phyloP scores from a whole-genome alignment of 2,329 filamentous ascomycete genomes.

The Pleoardoris graminearum region DNA sequence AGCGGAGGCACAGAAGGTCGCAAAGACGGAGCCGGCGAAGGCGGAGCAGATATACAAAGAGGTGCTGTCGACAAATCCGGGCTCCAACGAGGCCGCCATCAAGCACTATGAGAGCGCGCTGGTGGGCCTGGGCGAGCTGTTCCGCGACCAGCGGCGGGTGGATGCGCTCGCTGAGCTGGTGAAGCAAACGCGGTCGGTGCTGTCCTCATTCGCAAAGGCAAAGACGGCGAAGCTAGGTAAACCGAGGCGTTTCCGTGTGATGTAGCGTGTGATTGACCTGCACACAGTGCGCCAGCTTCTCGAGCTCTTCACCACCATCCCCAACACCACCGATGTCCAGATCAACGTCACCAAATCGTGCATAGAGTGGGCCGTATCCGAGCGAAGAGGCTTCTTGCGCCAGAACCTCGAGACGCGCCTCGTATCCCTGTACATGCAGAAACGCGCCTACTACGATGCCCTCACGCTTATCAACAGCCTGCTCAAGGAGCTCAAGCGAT shows the following conservation, averaged over 20 bases:
- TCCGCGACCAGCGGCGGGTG: constrained; percentile 81
- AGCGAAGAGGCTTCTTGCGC: constrained; percentile 92
- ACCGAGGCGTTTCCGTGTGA: constrained; percentile 29
- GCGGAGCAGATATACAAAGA: constrained; percentile 88
- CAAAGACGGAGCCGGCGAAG: constrained; percentile 78
- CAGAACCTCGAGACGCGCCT: constrained; percentile 97
- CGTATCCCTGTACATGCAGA: constrained; percentile 92
- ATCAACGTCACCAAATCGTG: constrained; percentile 96
- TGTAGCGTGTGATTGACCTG: constrained; percentile 10
- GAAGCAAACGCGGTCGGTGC: constrained; percentile 83
- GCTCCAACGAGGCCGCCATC: constrained; percentile 80
- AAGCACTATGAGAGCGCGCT: constrained; percentile 90
- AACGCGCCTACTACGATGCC: constrained; percentile 96
- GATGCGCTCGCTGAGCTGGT: constrained; percentile 88
- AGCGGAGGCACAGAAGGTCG: constrained; percentile 84
- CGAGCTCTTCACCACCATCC: constrained; percentile 91
- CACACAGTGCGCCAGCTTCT: constrained; percentile 86
- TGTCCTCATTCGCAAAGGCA: constrained; percentile 96
- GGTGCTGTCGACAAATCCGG: constrained; percentile 82
- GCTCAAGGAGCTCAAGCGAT: constrained; percentile 92
- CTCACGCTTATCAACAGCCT: constrained; percentile 95
- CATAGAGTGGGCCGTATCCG: constrained; percentile 97
- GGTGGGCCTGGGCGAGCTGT: constrained; percentile 87
- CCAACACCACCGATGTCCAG: constrained; percentile 92
- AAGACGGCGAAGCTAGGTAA: constrained; percentile 97